phyloP scores from a whole-genome alignment of 345 rosid genomes.

The Bruguiera sexangula region DNA sequence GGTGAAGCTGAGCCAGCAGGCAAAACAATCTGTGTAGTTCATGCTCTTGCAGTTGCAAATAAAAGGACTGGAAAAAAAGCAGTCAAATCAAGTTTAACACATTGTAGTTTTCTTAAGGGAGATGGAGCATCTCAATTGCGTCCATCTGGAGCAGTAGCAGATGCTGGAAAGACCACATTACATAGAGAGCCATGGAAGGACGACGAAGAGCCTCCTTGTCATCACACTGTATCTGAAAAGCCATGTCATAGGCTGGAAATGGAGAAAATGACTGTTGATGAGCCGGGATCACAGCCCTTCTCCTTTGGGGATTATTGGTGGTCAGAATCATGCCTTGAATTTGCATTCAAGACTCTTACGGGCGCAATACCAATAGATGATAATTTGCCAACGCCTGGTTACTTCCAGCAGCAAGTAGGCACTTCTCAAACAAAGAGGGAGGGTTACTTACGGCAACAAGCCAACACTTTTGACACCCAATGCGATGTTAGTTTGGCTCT shows the following conservation, averaged over 20 bases:
- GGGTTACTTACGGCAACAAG: background rate
- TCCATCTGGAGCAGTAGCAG: background rate
- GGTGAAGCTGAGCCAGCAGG: slow-evolving; percentile 12
- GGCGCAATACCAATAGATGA: slow-evolving; percentile 32
- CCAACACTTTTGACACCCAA: background rate
- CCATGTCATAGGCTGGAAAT: slow-evolving; percentile 3
- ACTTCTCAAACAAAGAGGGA: slow-evolving; percentile 8
- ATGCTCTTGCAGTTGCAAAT: background rate
- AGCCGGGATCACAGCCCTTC: slow-evolving; percentile 13
- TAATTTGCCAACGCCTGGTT: slow-evolving; percentile 33
- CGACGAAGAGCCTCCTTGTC: slow-evolving; percentile 17
- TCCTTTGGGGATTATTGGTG: slow-evolving; percentile 39
- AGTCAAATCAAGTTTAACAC: background rate
- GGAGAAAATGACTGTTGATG: slow-evolving; percentile 12
- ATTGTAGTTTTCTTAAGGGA: background rate
- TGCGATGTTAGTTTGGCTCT: slow-evolving; percentile 22
- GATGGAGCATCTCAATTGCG: slow-evolving; percentile 24
- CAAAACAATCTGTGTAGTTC: background rate
- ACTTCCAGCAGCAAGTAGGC: slow-evolving; percentile 35
- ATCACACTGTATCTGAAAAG: slow-evolving; percentile 5
- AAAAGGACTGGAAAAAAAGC: background rate
- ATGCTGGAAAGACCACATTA: background rate
- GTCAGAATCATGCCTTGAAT: slow-evolving; percentile 44
- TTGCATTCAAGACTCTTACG: slow-evolving; percentile 50
- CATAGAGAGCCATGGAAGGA: slow-evolving; percentile 12